Evolutionary conservation across 2,329 filamentous ascomycete genomes (phyloP), one percentile per base, ranked within the genome.

Genomic region (Hypoxylon rubiginosum): DNA sequence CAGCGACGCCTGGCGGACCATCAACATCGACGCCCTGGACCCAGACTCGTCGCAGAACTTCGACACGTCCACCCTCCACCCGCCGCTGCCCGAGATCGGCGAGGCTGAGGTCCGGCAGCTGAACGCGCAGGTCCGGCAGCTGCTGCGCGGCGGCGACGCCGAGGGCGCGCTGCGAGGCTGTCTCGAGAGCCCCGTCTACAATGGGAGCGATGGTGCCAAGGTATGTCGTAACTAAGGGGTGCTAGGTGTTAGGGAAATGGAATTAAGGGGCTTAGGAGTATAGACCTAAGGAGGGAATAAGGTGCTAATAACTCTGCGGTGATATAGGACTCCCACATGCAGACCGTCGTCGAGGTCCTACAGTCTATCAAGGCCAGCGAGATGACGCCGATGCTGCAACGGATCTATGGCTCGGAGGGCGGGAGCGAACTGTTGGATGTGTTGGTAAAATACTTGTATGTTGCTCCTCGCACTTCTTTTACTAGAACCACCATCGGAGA

Each of bases 391-490:
- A 89, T 98, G 75, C 84, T 99, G 72, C 89, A 91, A 81, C 88
- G 90, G 62, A 91, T 98, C 75, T 94, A 96, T 82, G 84, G 83
- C 64, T 89, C 90, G 10, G 88, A 92, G 54, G 92, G 92, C 67
- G 96, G 96, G 28, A 89, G 88, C 67, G 96, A 98, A 81, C 86
- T 92, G 66, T 83, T 97, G 72, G 96, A 99, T 79, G 93, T 95
- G 55, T 83, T 99, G 79, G 97, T 97, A 92, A 99, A 99, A 84
- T 99, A 97, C 82, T 85, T 97, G 90, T 97, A 88, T 76, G 91
- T 85, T 26, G n/a, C n/a, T 49, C 52, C 30, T 21, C 28, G 17
- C 32, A 5, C 34, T 17, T 48, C 24, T 10, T 43, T 43, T 52
- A 17, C 26, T 49, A 8, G n/a, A n/a, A 21, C 39, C 26, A 39